Conservation (phyloP, 805 yeast genomes). For the Pichia sporocuriosa region DNA sequence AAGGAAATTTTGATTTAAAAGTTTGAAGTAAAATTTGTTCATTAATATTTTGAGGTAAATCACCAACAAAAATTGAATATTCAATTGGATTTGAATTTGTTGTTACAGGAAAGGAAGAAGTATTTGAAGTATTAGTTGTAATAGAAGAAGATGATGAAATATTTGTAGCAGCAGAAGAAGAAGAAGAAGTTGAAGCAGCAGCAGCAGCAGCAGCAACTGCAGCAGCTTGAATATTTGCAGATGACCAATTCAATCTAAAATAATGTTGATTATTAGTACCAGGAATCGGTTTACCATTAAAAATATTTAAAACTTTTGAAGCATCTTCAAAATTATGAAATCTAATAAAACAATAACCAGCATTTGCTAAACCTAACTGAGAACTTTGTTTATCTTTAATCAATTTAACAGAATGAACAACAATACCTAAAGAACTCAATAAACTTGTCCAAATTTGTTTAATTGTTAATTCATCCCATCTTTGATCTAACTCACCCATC, state of each 20-base stretch:
- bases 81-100: constrained; percentile 29
- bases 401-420: constrained; percentile 50
- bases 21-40: constrained; percentile 58
- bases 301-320: constrained; percentile 51
- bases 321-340: constrained; percentile 59
- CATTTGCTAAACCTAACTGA: constrained; percentile 34
- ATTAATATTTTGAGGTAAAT: constrained; percentile 64
- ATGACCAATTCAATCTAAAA: constrained; percentile 78
- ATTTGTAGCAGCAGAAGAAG: constrained; percentile 11
- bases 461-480: constrained; percentile 70
- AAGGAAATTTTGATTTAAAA: constrained; percentile 64
- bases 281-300: constrained; percentile 66
- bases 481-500: constrained; percentile 90
- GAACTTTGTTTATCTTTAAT: constrained; percentile 54
- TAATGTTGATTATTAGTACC: constrained; percentile 44
- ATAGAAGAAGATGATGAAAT: too few species aligned
- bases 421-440: constrained; percentile 49
- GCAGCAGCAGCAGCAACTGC: constrained; percentile 17
- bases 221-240: constrained; percentile 28
- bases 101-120: constrained; percentile 11
- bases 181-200: constrained; percentile 4
- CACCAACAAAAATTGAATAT: constrained; percentile 79
- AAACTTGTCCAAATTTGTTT: constrained; percentile 56
- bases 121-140: constrained; percentile 5
- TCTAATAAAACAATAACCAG: constrained; percentile 79